Base-by-base conservation (phyloP, 257 asterid species). In the Leonotis leonurus region DNA sequence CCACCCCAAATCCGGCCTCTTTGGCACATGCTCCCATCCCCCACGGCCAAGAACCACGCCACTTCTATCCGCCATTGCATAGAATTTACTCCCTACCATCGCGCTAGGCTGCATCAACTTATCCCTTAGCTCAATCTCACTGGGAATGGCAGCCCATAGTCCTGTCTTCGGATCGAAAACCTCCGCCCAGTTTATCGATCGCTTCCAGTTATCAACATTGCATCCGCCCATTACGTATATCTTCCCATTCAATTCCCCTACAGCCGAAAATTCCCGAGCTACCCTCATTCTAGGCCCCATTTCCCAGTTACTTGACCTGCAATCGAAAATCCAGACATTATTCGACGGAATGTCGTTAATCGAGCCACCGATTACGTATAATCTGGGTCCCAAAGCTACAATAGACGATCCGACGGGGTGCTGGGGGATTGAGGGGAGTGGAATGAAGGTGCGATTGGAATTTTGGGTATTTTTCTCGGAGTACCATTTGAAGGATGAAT, bases 91-190 rank as follows among this genome's bases (percentile, higher is more conserved):
- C 30, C 81, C 92, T 2, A 89, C 68, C 59, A 92, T 70, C 1
- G 95, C 90, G 36, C 93, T 84, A 2, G 90, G 95, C 76, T 88
- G 97, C 97, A 92, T 92, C 98, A 97, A 86, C 53, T 86, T 92
- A 39, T 81, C 90, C 87, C 92, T 84, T 45, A 84, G 70, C 73
- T 88, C 97, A 60, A 81, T 73, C 1, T 73, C 86, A 73, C 97
- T 84, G 13, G 87, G 89, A 12, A 92, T 68, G 3, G 90, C 67
- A 0, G 60, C 29, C 97, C 95, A 88, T 5, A 27, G 29, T 33
- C 79, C 90, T 0, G 70, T 62, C 53, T 40, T 33, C 12, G 90
- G 80, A 60, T 92, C 95, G 44, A 81, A 84, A 25, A 70, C 86
- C 81, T 89, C 97, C 0, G 97, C 97, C 97, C 98, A 92, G 41